Evolutionary conservation across 305 asterid species (phyloP).

Genomic region (Fraxinus velutina): DNA sequence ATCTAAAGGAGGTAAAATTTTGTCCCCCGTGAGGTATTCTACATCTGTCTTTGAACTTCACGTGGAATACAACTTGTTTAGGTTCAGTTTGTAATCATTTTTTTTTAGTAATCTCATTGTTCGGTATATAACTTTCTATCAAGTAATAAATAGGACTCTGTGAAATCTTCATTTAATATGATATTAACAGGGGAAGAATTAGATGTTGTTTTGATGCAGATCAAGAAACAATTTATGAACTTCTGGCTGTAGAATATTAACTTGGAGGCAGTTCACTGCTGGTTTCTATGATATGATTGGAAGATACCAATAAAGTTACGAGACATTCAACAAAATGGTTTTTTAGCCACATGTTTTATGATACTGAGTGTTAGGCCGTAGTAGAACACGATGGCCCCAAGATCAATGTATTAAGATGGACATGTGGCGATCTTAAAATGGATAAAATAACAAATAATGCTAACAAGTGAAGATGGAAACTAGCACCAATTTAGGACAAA

Average conservation of each 20-base stretch:
- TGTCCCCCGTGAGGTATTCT: background rate
- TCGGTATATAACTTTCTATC: background rate
- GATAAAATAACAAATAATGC: background rate
- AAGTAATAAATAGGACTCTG: background rate
- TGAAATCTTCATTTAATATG: background rate
- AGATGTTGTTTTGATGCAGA: background rate
- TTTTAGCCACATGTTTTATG: background rate
- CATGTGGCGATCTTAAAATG: background rate
- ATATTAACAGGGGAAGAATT: background rate
- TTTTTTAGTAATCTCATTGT: background rate
- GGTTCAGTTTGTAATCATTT: background rate
- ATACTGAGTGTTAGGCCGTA: background rate
- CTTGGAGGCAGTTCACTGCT: background rate
- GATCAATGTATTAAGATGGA: background rate
- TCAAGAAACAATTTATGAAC: background rate
- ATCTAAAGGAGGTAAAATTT: constrained; percentile 57
- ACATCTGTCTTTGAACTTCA: background rate
- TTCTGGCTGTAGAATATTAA: background rate
- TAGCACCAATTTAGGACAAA: background rate
- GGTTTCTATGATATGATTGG: background rate
- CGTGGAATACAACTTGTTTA: background rate
- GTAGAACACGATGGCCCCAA: background rate
- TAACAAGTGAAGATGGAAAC: background rate
- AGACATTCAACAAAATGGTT: background rate
- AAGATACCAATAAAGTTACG: background rate